A percentile compares a stretch with the other conserved stretches of the same genome.
These are phyloP conservation scores for Monascus purpureus DNA, from an alignment of 495 filamentous ascomycete species.

Conservation along the genomic window DNA sequence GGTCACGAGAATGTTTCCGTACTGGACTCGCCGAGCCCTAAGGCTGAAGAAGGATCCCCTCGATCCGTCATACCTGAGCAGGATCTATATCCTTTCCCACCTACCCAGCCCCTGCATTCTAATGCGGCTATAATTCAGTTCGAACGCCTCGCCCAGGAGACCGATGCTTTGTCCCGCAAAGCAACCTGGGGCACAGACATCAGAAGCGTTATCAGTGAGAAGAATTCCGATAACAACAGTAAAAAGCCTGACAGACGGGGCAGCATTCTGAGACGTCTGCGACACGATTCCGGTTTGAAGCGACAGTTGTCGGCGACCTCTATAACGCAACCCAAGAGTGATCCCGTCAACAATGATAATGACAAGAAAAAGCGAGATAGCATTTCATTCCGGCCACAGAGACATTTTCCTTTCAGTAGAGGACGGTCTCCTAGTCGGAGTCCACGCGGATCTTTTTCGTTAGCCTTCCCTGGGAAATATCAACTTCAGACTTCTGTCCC, in stretches of 20 bases:
- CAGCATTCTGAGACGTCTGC: constrained; percentile 36
- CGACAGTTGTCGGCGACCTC: constrained; percentile 22
- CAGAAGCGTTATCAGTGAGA: constrained; percentile 39
- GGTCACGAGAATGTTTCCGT: constrained; percentile 14
- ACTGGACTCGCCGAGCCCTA: constrained; percentile 6
- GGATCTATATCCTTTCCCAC: too few relatives aligned
- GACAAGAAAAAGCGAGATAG: constrained; percentile 19
- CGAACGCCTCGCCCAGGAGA: constrained; percentile 25
- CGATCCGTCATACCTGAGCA: too few relatives aligned
- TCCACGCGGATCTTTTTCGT: constrained; percentile 42
- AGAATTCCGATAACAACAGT: constrained; percentile 33
- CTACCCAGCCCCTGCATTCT: constrained; percentile 31
- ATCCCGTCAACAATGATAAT: constrained; percentile 21
- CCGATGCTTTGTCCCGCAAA: constrained; percentile 42
- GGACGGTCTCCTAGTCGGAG: constrained; percentile 47
- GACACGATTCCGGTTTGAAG: too few relatives aligned
- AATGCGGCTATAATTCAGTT: constrained; percentile 32
- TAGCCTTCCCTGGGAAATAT: constrained; percentile 48
- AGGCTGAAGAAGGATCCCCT: constrained; percentile 13
- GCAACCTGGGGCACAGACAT: constrained; percentile 67
- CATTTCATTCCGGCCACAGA: constrained; percentile 38
- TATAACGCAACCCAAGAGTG: constrained; percentile 12
- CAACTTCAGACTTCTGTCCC: constrained; percentile 33
- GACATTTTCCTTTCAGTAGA: background rate
- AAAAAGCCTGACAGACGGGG: constrained; percentile 14